These are phyloP conservation scores for Penicillium maclennaniae DNA, from an alignment of 495 filamentous ascomycete genomes.

Conservation along the genomic window DNA sequence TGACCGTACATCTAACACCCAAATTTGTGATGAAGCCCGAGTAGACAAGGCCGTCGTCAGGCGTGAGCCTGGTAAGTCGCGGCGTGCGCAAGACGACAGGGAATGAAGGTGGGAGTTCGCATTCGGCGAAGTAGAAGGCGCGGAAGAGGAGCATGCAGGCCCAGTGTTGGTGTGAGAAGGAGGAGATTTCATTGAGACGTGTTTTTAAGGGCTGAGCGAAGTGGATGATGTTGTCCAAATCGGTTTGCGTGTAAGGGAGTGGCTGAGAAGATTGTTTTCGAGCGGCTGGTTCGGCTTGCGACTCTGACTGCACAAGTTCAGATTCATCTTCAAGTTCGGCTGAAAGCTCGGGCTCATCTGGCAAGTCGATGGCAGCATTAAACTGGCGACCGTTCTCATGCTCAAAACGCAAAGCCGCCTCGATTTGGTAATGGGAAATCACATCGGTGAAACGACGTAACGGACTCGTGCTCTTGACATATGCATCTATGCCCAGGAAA, in stretches of 20 bases:
- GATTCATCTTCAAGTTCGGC: background rate
- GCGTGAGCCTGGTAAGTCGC: conserved; percentile 21
- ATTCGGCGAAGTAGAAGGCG: conserved; percentile 69
- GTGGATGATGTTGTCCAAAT: conserved; percentile 49
- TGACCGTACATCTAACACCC: conserved; percentile 30
- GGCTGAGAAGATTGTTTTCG: conserved; percentile 17
- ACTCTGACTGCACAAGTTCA: background rate
- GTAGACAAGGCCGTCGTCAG: conserved; percentile 28
- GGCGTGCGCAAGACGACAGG: conserved; percentile 45
- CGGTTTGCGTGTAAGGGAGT: conserved; percentile 59
- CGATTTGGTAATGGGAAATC: conserved; percentile 88
- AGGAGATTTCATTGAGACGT: conserved; percentile 32
- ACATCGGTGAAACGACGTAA: conserved; percentile 80
- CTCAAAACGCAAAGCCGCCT: conserved; percentile 74
- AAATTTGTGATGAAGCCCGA: conserved; percentile 30
- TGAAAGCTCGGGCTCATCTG: background rate
- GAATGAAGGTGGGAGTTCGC: conserved; percentile 59
- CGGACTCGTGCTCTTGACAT: conserved; percentile 80
- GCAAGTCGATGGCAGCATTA: conserved; percentile 28
- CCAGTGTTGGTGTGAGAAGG: conserved; percentile 53
- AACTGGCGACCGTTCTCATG: conserved; percentile 50
- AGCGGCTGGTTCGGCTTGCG: background rate
- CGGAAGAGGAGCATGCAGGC: conserved; percentile 66
- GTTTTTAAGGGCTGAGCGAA: conserved; percentile 30
- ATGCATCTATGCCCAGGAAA: conserved; percentile 62